Percentiles rank a stretch among this genome's conserved stretches.
These are phyloP conservation scores for Nothophytophthora sp. DNA, from an alignment of 352 stramenopile genomes.

Conservation along the genomic window DNA sequence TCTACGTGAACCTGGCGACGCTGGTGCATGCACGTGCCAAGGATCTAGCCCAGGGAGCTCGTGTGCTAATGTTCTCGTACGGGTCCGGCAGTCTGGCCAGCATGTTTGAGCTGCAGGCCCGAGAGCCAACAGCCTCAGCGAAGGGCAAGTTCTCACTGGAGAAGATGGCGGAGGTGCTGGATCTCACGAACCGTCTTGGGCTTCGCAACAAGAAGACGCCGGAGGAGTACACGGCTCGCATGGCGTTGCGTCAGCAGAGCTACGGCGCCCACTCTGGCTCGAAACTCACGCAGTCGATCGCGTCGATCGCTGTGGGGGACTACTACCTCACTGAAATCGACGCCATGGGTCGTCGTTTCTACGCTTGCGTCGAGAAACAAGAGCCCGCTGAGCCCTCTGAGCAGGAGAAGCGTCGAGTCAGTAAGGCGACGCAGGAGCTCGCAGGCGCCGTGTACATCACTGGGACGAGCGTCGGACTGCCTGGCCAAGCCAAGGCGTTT, in stretches of 20 bases:
- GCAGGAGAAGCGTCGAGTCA: constrained; percentile 19
- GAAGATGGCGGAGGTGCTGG: constrained; percentile 84
- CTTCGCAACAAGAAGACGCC: constrained; percentile 83
- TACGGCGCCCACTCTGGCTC: constrained; percentile 55
- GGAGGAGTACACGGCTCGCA: constrained; percentile 90
- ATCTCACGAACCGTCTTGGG: constrained; percentile 83
- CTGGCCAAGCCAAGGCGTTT: constrained; percentile 68
- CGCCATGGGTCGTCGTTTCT: constrained; percentile 86
- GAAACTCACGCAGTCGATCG: constrained; percentile 70
- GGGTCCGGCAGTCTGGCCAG: constrained; percentile 95
- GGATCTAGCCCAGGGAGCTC: constrained; percentile 64
- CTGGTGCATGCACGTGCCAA: constrained; percentile 72
- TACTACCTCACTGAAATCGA: constrained; percentile 95
- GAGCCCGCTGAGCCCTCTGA: constrained; percentile 1
- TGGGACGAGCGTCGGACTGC: constrained; percentile 91
- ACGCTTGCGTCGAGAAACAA: constrained; percentile 44
- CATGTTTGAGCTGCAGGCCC: constrained; percentile 84
- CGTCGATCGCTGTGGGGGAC: constrained; percentile 70
- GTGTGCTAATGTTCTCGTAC: constrained; percentile 96
- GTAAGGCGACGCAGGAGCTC: constrained; percentile 46
- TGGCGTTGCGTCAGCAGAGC: constrained; percentile 89
- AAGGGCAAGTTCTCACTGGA: constrained; percentile 83
- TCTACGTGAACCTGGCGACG: constrained; percentile 96
- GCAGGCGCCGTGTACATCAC: constrained; percentile 85
- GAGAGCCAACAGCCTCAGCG: constrained; percentile 12